Evolutionary conservation across 176 grass and related monocot genomes (phyloP), one percentile per base, ranked within the genome.

Genomic region (Ensete ventricosum): DNA sequence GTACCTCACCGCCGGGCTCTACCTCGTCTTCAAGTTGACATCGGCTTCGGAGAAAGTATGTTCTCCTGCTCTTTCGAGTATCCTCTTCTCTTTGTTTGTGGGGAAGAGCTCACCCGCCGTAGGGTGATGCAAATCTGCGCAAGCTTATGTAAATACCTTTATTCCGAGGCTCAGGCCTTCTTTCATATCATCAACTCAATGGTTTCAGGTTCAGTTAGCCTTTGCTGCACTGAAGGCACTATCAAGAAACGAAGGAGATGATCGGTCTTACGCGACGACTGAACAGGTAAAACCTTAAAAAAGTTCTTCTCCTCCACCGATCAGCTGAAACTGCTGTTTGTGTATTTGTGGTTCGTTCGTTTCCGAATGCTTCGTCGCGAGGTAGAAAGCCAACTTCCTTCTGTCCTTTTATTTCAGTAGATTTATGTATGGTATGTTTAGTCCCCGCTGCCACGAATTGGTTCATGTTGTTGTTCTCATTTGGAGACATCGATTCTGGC

Each of bases 1-100:
- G 67, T 88, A 89, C 82, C 91, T 96, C 73, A 96, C 89, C 16
- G 92, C 92, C 25, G 89, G 92, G 2, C 67, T 96, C 11, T 96
- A 96, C 75, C 89, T 96, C 67, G 90, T 87, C 51, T 96, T 96
- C 87, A 92, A 96, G 84, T 75, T 96, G 85, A 92, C 92, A 57
- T 92, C 89, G 11, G 84, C 92, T 73, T 84, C 92, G 55, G 92
- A 96, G 82, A 96, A 96, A 89, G 92, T 96, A 92, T 13, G 69
- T 76, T 69, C 76, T n/a, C 72, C 74, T 77, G 72, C 58, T 74
- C 34, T 64, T 57, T 51, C 62, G 3, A 13, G 12, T 76, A 50
- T 63, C 24, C 24, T 14, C 13, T 63, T 20, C 57, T n/a, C 57
- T 19, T 19, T 19, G 13, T 19, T n/a, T 17, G 7, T 59, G 55